A percentile compares a stretch with the other conserved stretches of the same genome.
These are phyloP conservation scores for Reutealis trisperma DNA, from an alignment of 345 rosid species.

Conservation along the genomic window DNA sequence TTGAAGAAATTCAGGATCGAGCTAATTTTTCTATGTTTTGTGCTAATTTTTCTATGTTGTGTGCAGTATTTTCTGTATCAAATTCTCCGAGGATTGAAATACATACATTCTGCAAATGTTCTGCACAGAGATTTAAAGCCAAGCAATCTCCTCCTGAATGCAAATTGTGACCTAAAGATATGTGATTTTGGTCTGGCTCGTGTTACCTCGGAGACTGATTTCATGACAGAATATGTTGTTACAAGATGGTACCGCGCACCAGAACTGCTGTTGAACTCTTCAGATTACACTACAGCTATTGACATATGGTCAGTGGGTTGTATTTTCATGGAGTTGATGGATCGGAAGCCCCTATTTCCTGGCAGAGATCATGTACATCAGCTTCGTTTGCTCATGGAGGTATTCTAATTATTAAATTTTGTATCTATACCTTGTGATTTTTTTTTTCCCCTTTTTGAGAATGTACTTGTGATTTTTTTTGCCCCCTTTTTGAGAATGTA, in stretches of 20 bases:
- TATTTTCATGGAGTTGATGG: constrained; percentile 81
- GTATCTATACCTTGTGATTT: not conserved
- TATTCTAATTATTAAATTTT: constrained; percentile 27
- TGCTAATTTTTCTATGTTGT: constrained; percentile 13
- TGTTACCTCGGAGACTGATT: constrained; percentile 85
- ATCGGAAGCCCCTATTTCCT: constrained; percentile 80
- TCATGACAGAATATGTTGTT: constrained; percentile 89
- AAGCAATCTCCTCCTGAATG: constrained; percentile 78
- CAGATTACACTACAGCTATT: constrained; percentile 81
- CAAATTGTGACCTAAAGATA: constrained; percentile 78
- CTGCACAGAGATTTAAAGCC: constrained; percentile 95
- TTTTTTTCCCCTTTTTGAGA: not conserved
- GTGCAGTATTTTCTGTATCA: constrained; percentile 96
- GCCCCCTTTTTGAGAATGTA: not conserved
- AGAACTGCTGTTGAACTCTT: constrained; percentile 75
- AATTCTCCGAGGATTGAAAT: constrained; percentile 86
- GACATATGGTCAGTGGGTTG: constrained; percentile 99
- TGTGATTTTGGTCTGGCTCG: constrained; percentile 96
- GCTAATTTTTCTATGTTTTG: constrained; percentile 13
- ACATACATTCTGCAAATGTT: constrained; percentile 93
- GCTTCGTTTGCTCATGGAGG: constrained; percentile 86
- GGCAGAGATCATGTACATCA: constrained; percentile 88
- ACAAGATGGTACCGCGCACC: constrained; percentile 99
- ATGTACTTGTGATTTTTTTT: too few relatives aligned
- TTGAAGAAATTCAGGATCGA: constrained; percentile 9